A percentile compares a stretch with the other conserved stretches of the same genome.
Conservation (phyloP, 2,329 filamentous ascomycete species). For the Gnomoniopsis sp. region DNA sequence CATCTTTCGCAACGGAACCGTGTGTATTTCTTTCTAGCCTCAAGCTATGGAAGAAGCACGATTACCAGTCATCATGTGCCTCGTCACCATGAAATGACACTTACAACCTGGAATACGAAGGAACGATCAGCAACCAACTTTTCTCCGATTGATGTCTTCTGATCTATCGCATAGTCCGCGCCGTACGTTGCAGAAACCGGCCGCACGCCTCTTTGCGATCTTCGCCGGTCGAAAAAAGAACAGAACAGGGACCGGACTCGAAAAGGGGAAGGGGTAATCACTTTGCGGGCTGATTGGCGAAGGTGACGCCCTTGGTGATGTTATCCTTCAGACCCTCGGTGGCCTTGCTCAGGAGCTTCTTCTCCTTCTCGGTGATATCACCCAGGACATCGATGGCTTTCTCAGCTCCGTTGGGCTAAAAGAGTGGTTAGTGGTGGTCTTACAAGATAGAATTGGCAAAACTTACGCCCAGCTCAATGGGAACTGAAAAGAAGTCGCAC, state of each 20-base stretch:
- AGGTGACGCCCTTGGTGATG: slow-evolving; percentile 90
- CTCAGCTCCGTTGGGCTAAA: slow-evolving; percentile 75
- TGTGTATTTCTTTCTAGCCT: slow-evolving; percentile 7
- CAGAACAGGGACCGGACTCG: slow-evolving; percentile 14
- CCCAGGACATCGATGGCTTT: slow-evolving; percentile 79
- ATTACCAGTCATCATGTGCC: neutral
- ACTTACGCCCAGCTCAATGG: slow-evolving; percentile 91
- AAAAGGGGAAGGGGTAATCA: slow-evolving; percentile 47
- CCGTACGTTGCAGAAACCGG: slow-evolving; percentile 10
- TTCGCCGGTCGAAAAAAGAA: slow-evolving; percentile 17
- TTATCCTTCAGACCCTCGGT: slow-evolving; percentile 83
- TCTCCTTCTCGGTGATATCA: slow-evolving; percentile 79
- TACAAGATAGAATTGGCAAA: neutral
- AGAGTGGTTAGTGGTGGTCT: slow-evolving; percentile 1
- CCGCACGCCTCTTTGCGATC: slow-evolving; percentile 6
- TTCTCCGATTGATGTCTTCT: slow-evolving; percentile 4
- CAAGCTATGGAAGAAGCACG: slow-evolving; percentile 2
- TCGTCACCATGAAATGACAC: slow-evolving; percentile 3
- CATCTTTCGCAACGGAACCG: slow-evolving; percentile 2
- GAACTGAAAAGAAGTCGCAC: slow-evolving; percentile 92
- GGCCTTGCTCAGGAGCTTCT: slow-evolving; percentile 75
- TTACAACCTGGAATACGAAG: slow-evolving; percentile 18
- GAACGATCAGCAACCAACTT: slow-evolving; percentile 15
- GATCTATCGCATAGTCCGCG: slow-evolving; percentile 12
- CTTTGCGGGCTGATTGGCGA: slow-evolving; percentile 83